These are phyloP conservation scores for Nakazawaea siamensis DNA, from an alignment of 805 yeast genomes.

Conservation along the genomic window DNA sequence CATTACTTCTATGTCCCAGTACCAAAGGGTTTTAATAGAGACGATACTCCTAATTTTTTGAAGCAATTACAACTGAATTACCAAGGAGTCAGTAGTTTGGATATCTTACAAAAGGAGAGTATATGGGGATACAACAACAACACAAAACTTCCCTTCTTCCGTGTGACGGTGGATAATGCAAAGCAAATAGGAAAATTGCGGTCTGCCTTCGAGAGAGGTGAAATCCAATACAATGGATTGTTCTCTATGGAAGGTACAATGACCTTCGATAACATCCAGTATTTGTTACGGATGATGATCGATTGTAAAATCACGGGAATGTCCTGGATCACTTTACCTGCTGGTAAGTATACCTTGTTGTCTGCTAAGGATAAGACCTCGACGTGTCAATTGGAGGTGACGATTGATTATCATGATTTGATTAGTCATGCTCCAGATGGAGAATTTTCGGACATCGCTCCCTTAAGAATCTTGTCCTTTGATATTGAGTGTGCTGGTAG, in stretches of 20 bases:
- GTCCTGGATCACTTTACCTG: constrained; percentile 94
- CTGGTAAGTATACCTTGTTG: constrained; percentile 51
- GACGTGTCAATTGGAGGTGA: constrained; percentile 79
- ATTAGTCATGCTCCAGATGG: constrained; percentile 86
- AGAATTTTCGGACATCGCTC: constrained; percentile 89
- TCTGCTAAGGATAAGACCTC: constrained; percentile 37
- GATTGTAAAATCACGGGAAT: constrained; percentile 91
- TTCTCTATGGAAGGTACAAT: constrained; percentile 54
- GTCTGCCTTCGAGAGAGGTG: constrained; percentile 78
- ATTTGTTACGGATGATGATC: constrained; percentile 77
- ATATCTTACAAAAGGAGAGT: constrained; percentile 66
- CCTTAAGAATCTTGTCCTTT: constrained; percentile 84
- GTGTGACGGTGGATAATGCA: constrained; percentile 60
- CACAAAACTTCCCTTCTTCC: constrained; percentile 69
- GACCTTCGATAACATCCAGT: constrained; percentile 88
- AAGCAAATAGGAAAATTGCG: constrained; percentile 61
- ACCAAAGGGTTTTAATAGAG: constrained; percentile 64
- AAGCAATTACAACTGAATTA: constrained; percentile 39
- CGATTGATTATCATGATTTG: constrained; percentile 58
- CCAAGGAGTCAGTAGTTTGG: constrained; percentile 56
- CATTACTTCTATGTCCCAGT: constrained; percentile 92
- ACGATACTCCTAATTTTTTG: constrained; percentile 40
- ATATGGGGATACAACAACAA: constrained; percentile 92
- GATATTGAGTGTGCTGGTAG: constrained; percentile 99
- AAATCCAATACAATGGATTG: constrained; percentile 52